Percentiles rank a stretch among this genome's conserved stretches.
Conservation (phyloP, 208 protist genomes). For the Crithidia thermophila region DNA sequence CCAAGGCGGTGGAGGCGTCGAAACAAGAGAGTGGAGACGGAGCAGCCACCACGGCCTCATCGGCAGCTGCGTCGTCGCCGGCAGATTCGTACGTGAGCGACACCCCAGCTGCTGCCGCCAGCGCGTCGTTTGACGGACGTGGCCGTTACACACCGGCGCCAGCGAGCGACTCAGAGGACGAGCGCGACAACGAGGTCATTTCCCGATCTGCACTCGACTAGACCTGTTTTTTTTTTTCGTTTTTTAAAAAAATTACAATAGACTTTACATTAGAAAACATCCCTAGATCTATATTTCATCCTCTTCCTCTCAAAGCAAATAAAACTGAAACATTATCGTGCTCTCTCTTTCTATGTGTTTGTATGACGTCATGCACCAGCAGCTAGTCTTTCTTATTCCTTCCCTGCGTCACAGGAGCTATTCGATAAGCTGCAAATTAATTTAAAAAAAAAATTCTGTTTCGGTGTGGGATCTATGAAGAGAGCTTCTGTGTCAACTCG, state of each 20-base stretch:
- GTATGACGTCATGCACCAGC: too few relatives aligned
- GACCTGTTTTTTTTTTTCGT: slow-evolving; percentile 17
- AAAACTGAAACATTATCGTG: too few relatives aligned
- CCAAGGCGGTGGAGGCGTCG: background rate
- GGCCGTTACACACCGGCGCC: slow-evolving; percentile 45
- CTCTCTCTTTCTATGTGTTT: too few relatives aligned
- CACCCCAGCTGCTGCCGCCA: background rate
- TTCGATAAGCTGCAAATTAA: too few relatives aligned
- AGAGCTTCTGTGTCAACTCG: too few relatives aligned
- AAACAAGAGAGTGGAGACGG: background rate
- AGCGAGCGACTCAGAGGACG: slow-evolving; percentile 79
- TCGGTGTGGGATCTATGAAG: too few relatives aligned
- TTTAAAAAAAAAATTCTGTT: too few relatives aligned
- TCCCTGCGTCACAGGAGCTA: too few relatives aligned
- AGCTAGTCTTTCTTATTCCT: too few relatives aligned
- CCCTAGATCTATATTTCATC: too few relatives aligned
- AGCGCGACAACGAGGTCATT: slow-evolving; percentile 72
- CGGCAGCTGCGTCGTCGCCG: background rate
- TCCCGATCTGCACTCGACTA: slow-evolving; percentile 69
- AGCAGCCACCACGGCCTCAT: background rate
- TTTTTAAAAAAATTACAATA: background rate
- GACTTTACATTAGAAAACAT: background rate
- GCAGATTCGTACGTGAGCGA: slow-evolving; percentile 42
- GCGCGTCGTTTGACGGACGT: background rate
- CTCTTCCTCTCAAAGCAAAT: background rate